These are phyloP conservation scores for Penicillium malachiteum DNA, from an alignment of 495 filamentous ascomycete genomes.

Conservation along the genomic window DNA sequence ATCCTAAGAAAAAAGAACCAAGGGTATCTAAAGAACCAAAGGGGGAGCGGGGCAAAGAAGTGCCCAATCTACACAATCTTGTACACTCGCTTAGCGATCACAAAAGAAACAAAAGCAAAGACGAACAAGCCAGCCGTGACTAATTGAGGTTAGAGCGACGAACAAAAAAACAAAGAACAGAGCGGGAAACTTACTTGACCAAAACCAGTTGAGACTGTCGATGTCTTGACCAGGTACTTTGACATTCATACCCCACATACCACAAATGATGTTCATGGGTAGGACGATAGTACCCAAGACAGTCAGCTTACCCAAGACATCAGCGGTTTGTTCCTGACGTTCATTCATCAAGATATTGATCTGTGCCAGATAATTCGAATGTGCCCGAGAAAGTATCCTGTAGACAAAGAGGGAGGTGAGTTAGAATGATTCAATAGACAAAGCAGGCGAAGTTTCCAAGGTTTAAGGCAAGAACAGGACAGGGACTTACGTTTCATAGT, in stretches of 20 bases:
- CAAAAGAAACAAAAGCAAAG: conserved; percentile 76
- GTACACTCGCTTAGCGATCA: conserved; percentile 78
- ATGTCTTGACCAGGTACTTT: conserved; percentile 85
- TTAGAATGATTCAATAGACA: no score
- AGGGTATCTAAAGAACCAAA: background rate
- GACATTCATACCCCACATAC: conserved; percentile 99
- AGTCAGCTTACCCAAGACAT: conserved; percentile 91
- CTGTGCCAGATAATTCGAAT: conserved; percentile 92
- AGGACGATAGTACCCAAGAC: conserved; percentile 95
- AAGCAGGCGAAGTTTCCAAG: background rate
- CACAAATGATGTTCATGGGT: conserved; percentile 97
- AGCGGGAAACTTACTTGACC: conserved; percentile 47
- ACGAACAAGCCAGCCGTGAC: conserved; percentile 73
- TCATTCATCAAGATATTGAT: conserved; percentile 98
- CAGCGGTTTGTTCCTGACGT: conserved; percentile 91
- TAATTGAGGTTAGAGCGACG: conserved; percentile 8
- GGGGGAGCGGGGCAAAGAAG: background rate
- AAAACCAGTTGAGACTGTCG: conserved; percentile 64
- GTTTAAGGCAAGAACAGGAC: background rate
- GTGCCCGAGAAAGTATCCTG: conserved; percentile 86
- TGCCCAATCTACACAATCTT: conserved; percentile 53
- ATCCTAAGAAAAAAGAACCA: background rate
- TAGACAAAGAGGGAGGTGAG: background rate
- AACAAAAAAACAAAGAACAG: background rate
- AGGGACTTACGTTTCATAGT: conserved; percentile 84